Base-by-base conservation (phyloP, 1,139 yeast species). In the Geotrichum restrictum region DNA sequence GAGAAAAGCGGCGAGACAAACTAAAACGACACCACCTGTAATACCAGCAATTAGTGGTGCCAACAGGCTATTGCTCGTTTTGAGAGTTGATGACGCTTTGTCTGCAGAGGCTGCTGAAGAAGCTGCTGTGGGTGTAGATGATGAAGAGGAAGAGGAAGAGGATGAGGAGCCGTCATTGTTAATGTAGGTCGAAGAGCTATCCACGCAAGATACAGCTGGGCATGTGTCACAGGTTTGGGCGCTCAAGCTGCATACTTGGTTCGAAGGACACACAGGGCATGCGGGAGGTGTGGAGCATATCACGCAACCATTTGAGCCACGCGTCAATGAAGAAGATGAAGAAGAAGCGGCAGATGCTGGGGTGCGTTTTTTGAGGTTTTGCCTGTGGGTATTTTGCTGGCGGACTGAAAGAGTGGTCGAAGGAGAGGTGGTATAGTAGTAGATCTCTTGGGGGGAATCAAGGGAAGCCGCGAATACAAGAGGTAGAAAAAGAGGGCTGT, bases 171-270 rank as follows among this genome's bases (percentile, higher is more conserved):
- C 29, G 33, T 39, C 43, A 47, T 60, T 49, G 36, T 32, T 37
- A 60, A 56, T 5, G 56, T 42, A 19, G 48, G 39, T 32, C 27
- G 50, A 16, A 49, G 53, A 38, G 33, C 36, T 32, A 22, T 54
- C 48, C 34, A 59, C 43, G 42, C 62, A 59, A 27, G 44, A 37
- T 1, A 57, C 58, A 13, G 42, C 16, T 2, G 89, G 79, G 67
- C 94, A 85, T 52, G 70, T 54, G 8, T 65, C 50, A 63, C 91
- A 83, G 1, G 88, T 77, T 52, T 76, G 80, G 1, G 79, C 67
- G 1, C 79, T 70, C 62, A 76, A 36, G 44, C 48, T 71, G 52
- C 61, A 59, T 8, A 56, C 51, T 40, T 58, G 49, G 18, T 60
- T 60, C 5, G 34, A 21, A 2, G 61, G 60, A 33, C 62, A 59